Conservation (phyloP, 176 grass and related monocot genomes). For the Aegilops sharonensis region DNA sequence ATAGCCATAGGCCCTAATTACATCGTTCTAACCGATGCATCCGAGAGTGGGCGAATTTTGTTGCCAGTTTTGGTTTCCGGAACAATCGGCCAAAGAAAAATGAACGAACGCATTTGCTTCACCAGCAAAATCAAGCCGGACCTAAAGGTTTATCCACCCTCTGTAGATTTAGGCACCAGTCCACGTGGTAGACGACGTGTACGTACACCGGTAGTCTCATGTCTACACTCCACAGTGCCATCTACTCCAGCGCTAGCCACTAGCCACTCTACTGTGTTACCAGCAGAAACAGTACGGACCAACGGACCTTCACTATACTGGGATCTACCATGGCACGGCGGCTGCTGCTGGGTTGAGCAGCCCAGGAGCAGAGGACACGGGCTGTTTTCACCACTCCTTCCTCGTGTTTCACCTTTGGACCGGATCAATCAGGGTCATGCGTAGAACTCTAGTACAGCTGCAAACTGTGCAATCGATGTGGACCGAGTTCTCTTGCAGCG, state of each 20-base stretch:
- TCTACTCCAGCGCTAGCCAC: background rate
- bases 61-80: background rate
- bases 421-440: background rate
- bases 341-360: background rate
- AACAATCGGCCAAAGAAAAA: background rate
- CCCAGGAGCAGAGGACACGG: too few species aligned
- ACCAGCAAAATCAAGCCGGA: background rate
- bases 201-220: background rate
- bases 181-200: background rate
- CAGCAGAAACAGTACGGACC: background rate
- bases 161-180: background rate
- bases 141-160: background rate
- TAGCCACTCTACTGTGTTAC: background rate
- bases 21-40: background rate
- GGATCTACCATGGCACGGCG: constrained; percentile 21
- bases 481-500: background rate
- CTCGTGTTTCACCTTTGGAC: background rate
- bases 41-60: background rate
- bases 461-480: constrained; percentile 4
- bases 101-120: background rate
- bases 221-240: background rate
- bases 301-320: background rate
- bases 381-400: background rate
- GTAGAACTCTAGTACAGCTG: too few species aligned
- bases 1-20: too few species aligned